Conservation (phyloP, 2,329 filamentous ascomycete genomes). For the Colletotrichum euphorbiae region DNA sequence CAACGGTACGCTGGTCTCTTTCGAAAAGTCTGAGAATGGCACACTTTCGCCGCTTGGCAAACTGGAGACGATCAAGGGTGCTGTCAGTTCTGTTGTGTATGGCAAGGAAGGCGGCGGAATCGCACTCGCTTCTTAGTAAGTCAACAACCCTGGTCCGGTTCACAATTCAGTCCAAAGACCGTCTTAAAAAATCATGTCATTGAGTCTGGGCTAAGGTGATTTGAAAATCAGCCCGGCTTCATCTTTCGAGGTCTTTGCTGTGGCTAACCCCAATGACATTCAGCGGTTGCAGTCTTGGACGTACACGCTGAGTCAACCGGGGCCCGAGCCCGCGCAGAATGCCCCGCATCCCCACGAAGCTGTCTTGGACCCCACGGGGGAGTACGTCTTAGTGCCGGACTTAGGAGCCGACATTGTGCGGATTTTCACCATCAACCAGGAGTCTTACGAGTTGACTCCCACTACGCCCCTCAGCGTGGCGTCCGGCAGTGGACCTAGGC, state of each 20-base stretch:
- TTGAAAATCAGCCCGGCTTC: conserved; percentile 22
- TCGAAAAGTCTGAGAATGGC: conserved; percentile 31
- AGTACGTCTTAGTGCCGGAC: conserved; percentile 36
- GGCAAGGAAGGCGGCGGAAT: conserved; percentile 38
- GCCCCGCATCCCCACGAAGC: conserved; percentile 39
- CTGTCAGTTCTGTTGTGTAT: conserved; percentile 39
- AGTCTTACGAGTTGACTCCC: conserved; percentile 29
- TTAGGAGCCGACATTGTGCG: conserved; percentile 38
- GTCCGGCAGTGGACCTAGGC: conserved; percentile 25
- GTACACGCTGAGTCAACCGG: conserved; percentile 53
- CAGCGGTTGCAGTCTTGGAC: conserved; percentile 41
- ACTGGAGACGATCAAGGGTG: conserved; percentile 37
- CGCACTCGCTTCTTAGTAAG: conserved; percentile 41
- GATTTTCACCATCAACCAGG: conserved; percentile 30
- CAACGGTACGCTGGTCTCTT: conserved; percentile 37
- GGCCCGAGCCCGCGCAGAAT: conserved; percentile 53
- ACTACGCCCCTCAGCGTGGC: conserved; percentile 34
- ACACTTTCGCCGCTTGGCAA: conserved; percentile 33
- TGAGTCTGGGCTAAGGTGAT: not conserved
- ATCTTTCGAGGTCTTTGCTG: conserved; percentile 30
- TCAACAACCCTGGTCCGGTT: conserved; percentile 1
- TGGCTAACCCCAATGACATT: conserved; percentile 37
- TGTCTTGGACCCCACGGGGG: conserved; percentile 39
- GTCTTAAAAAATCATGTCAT: not conserved
- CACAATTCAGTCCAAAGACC: not conserved